Conservation (phyloP, 2,329 filamentous ascomycete genomes). For the Dothiorella sarmentorum region DNA sequence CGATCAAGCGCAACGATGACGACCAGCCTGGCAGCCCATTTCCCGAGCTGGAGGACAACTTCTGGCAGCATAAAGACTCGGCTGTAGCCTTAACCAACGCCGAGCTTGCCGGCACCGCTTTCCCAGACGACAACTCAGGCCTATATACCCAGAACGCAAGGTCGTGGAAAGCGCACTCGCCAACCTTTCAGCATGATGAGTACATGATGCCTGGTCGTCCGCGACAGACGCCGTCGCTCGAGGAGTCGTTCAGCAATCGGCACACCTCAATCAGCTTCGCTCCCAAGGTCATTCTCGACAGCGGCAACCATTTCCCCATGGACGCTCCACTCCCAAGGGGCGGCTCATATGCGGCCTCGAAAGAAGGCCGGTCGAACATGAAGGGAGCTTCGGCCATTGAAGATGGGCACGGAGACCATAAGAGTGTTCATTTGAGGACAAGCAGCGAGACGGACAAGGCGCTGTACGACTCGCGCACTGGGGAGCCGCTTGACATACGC, state of each 20-base stretch:
- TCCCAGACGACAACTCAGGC: constrained; percentile 20
- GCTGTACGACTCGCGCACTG: constrained; percentile 23
- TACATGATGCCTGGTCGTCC: background rate
- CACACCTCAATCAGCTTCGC: constrained; percentile 42
- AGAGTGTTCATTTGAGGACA: background rate
- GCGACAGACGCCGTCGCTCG: constrained; percentile 5
- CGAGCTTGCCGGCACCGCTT: constrained; percentile 23
- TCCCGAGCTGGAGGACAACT: constrained; percentile 20
- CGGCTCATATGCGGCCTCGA: background rate
- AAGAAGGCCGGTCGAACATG: background rate
- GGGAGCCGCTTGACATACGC: constrained; percentile 2
- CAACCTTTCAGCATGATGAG: constrained; percentile 21
- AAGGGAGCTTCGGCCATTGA: constrained; percentile 21
- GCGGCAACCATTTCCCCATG: constrained; percentile 36
- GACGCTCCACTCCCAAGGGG: constrained; percentile 37
- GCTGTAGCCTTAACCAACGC: constrained; percentile 25
- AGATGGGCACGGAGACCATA: constrained; percentile 26
- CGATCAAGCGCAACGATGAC: constrained; percentile 24
- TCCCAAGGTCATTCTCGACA: constrained; percentile 39
- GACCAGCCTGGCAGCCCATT: constrained; percentile 22
- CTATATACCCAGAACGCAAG: constrained; percentile 22
- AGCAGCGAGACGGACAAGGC: constrained; percentile 29
- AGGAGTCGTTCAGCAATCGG: constrained; percentile 30
- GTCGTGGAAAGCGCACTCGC: constrained; percentile 22
- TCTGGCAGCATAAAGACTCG: constrained; percentile 25